Base-by-base conservation (phyloP, 306 rosid genomes). In the Fagus crenata region DNA sequence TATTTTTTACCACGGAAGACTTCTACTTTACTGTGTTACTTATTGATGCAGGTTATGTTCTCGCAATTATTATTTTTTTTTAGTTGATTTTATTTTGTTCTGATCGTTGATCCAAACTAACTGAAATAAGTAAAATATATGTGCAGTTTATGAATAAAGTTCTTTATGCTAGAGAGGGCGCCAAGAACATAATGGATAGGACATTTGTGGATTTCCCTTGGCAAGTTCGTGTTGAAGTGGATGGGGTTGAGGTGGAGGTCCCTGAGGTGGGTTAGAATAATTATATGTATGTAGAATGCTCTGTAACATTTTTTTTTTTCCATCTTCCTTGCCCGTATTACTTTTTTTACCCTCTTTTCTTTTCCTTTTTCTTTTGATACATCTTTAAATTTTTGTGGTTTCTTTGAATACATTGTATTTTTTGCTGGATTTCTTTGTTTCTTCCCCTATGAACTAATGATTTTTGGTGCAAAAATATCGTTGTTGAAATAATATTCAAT, bases 121-220 rank as follows among this genome's bases (percentile, higher is more conserved):
- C 86, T 74, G 72, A 84, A 79, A 70, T 77, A 35, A 74, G 61
- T 70, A 39, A 49, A 5, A 76, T 63, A 41, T 43, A n/a, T 77
- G 41, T 90, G 90, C 98, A 96, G 99, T 96, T 96, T 82, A 96
- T 96, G 99, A 96, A 96, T 79, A 96, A 96, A 89, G 99, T 96
- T 71, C 98, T 96, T 76, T 96, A 96, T 80, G 99, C 99, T 70
- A 86, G 99, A 89, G 99, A 96, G 89, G 99, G 99, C 0, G 99
- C 99, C 17, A 96, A 81, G 88, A 86, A 89, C 68, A 96, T 96
- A 74, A 96, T 96, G 89, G 99, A 96, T 69, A 91, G 98, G 85
- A 92, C 99, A 54, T 93, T 91, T 89, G 97, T 73, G 7, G 98
- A 96, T 89, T 90, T 96, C 76, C 97, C 93, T 71, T 96, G 93